These are phyloP conservation scores for Vigna unguiculata DNA, from an alignment of 306 rosid genomes.

Conservation along the genomic window DNA sequence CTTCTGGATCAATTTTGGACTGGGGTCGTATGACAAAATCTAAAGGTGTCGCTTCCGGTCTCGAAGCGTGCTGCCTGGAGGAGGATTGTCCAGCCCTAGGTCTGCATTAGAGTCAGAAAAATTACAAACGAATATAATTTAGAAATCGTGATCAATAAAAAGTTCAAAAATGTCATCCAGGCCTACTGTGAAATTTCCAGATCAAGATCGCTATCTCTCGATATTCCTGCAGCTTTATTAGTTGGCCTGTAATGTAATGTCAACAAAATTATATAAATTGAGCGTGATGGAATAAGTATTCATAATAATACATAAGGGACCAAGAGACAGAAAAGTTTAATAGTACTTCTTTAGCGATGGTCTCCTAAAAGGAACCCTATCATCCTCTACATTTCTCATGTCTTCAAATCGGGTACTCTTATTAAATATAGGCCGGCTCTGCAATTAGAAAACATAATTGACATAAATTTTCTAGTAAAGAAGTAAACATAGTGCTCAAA, in stretches of 20 bases:
- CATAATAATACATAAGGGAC: neutral
- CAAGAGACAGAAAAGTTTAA: neutral
- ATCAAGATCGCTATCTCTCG: constrained; percentile 95
- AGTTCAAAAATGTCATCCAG: neutral
- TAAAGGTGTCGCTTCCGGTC: constrained; percentile 97
- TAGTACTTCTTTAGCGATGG: constrained; percentile 76
- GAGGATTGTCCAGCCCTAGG: constrained; percentile 89
- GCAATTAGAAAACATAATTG: constrained; percentile 45
- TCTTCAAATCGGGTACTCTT: constrained; percentile 97
- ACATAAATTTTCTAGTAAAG: neutral
- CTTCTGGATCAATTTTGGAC: constrained; percentile 94
- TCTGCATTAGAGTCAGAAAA: constrained; percentile 57
- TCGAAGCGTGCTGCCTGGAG: constrained; percentile 76
- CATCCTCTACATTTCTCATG: constrained; percentile 83
- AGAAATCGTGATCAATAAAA: neutral
- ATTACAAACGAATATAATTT: constrained; percentile 28
- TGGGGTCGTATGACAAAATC: constrained; percentile 95
- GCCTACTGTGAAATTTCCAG: constrained; percentile 89
- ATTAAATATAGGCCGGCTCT: constrained; percentile 96
- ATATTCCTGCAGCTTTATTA: constrained; percentile 81
- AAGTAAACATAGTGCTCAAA: constrained; percentile 12
- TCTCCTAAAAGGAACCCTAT: constrained; percentile 78
- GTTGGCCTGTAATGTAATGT: constrained; percentile 63
- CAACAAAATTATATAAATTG: constrained; percentile 37
- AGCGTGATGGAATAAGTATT: neutral